Evolutionary conservation across 495 filamentous ascomycete species (phyloP).

Genomic region (Aspergillus diversus): DNA sequence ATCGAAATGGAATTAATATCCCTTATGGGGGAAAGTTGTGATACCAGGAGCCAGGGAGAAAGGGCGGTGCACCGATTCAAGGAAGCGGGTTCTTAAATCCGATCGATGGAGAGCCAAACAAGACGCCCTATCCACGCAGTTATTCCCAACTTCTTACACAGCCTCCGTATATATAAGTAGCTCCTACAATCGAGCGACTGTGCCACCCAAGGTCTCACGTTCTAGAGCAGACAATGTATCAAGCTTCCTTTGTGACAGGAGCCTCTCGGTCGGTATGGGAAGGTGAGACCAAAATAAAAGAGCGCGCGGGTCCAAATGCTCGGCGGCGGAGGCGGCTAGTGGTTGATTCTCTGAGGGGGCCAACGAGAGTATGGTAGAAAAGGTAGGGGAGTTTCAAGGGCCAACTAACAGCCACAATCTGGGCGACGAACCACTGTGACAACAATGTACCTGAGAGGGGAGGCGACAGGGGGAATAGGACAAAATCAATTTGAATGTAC

Average conservation of each 20-base stretch:
- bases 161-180: conserved; percentile 21
- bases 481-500: conserved; percentile 13
- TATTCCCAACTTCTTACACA: conserved; percentile 13
- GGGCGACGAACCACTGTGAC: conserved; percentile 6
- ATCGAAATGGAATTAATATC: conserved; percentile 6
- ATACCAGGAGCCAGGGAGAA: neutral
- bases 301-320: conserved; percentile 16
- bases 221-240: conserved; percentile 16
- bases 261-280: conserved; percentile 1
- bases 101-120: conserved; percentile 15
- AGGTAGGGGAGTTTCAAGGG: conserved; percentile 1
- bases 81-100: neutral
- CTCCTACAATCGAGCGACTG: conserved; percentile 12
- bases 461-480: conserved; percentile 12
- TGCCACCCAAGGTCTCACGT: conserved; percentile 16
- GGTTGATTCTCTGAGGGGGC: conserved; percentile 9
- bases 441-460: neutral
- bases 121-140: conserved; percentile 2
- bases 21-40: neutral
- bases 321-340: conserved; percentile 22
- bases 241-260: conserved; percentile 18
- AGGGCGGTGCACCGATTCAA: conserved; percentile 15
- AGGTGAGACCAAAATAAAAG: conserved; percentile 17
- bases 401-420: conserved; percentile 12
- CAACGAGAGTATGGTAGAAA: conserved; percentile 9